Conservation (phyloP, 306 rosid species). For the Pyrus betulifolia region DNA sequence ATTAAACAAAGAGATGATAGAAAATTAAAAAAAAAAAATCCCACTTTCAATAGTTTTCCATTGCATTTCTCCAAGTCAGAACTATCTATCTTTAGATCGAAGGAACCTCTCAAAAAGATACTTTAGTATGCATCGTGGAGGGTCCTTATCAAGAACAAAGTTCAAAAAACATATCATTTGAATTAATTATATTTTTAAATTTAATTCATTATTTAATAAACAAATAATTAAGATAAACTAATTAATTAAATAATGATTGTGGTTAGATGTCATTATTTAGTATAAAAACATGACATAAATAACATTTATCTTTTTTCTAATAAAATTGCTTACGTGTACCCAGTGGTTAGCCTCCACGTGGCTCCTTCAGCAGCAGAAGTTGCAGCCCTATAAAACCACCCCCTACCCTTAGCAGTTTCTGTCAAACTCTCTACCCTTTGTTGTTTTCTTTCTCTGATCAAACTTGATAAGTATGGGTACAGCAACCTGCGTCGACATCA, state of each 20-base stretch:
- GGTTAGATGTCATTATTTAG: no score
- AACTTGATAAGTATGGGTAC: constrained; percentile 16
- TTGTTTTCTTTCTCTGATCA: neutral
- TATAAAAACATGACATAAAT: no score
- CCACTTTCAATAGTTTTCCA: no score
- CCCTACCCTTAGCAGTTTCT: neutral
- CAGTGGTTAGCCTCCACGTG: neutral
- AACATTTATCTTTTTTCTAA: neutral
- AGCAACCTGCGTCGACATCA: constrained; percentile 49
- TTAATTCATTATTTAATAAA: no score
- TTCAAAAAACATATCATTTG: neutral
- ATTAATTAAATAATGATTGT: no score
- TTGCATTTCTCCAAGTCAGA: no score
- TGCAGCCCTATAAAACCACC: neutral
- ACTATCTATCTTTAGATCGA: no score
- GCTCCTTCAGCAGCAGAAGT: neutral
- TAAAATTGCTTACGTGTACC: neutral
- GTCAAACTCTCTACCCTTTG: neutral
- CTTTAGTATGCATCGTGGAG: neutral
- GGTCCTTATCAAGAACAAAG: neutral
- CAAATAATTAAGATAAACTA: no score
- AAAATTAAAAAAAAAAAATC: no score
- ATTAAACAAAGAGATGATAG: no score
- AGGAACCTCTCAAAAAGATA: neutral
- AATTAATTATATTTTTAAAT: no score